phyloP scores from a whole-genome alignment of 2,329 filamentous ascomycete species.

The Nemania sp. region DNA sequence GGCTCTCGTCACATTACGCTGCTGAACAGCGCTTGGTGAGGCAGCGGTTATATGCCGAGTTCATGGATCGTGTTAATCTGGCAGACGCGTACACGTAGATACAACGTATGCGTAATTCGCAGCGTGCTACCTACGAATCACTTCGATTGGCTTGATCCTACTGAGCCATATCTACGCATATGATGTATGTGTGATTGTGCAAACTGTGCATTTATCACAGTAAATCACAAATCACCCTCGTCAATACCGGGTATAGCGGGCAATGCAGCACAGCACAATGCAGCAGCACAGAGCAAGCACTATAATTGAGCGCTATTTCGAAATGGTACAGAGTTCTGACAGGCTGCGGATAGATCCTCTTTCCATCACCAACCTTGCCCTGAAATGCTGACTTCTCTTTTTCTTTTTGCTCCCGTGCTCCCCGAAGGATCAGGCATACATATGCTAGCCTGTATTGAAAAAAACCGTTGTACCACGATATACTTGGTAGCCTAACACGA shows the following conservation, averaged over 20 bases:
- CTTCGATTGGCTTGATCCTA: too few relatives aligned
- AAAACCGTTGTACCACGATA: constrained; percentile 6
- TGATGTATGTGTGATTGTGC: background rate
- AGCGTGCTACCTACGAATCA: too few relatives aligned
- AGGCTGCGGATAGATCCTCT: constrained; percentile 24
- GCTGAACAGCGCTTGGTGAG: background rate
- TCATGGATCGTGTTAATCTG: background rate
- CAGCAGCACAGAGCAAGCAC: background rate
- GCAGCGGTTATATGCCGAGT: constrained; percentile 2
- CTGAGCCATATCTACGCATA: background rate
- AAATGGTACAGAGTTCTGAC: constrained; percentile 24
- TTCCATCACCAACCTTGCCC: constrained; percentile 24
- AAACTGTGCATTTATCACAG: background rate
- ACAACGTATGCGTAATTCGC: too few relatives aligned
- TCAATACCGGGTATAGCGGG: constrained; percentile 14
- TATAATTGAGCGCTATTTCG: constrained; percentile 13
- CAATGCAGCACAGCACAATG: background rate
- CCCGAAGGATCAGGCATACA: constrained; percentile 5
- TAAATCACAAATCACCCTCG: constrained; percentile 9
- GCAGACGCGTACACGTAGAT: background rate
- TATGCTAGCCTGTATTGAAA: too few relatives aligned
- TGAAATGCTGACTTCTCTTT: constrained; percentile 11
- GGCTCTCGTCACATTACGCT: constrained; percentile 7
- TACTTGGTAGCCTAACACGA: too few relatives aligned
- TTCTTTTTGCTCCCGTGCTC: constrained; percentile 1